Evolutionary conservation across 768 basidiomycete genomes (phyloP), one percentile per base, ranked within the genome.

Genomic region (Aureoboletus auriporus): DNA sequence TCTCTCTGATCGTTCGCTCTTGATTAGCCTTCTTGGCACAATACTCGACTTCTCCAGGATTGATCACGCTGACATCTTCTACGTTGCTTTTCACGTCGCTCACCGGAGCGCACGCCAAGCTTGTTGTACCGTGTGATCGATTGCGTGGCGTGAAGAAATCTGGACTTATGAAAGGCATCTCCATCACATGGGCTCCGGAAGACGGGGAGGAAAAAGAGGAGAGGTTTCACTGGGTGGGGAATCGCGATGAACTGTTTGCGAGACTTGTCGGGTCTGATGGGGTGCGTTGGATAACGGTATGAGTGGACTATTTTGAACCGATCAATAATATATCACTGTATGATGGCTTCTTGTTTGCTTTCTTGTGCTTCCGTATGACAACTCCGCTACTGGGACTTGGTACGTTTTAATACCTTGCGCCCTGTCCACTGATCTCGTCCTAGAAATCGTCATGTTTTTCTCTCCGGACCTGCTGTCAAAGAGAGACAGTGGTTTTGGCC

Each of bases 401-500:
- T 23, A 23, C 20, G 20, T 23, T 23, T 23, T 23, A 23, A 23
- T 23, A 23, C 20, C 20, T 23, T 23, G 20, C 4, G 34, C 26
- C 20, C 34, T 33, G 4, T 34, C 13, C 35, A 33, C 35, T 53
- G 33, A 49, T 35, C 23, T 34, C 33, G 35, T 41, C 39, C 36
- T 13, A 39, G 44, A 12, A 26, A 17, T 30, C 39, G 28, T 39
- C 11, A 92, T 95, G 92, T 95, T 95, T 73, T 95, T 91, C 67
- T 80, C 89, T 37, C 74, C 85, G 7, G 91, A 93, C 43, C 69
- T 94, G 5, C 72, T 95, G 23, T 80, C 86, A 16, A 83, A 79
- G 57, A 75, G 91, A 50, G 90, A 94, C 57, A 90, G 85, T 55
- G 89, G 92, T 12, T 93, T 89, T 59, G 93, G 92, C 49, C 78